These are phyloP conservation scores for Bothriochloa decipiens DNA, from an alignment of 176 grass and related monocot genomes.

Conservation along the genomic window DNA sequence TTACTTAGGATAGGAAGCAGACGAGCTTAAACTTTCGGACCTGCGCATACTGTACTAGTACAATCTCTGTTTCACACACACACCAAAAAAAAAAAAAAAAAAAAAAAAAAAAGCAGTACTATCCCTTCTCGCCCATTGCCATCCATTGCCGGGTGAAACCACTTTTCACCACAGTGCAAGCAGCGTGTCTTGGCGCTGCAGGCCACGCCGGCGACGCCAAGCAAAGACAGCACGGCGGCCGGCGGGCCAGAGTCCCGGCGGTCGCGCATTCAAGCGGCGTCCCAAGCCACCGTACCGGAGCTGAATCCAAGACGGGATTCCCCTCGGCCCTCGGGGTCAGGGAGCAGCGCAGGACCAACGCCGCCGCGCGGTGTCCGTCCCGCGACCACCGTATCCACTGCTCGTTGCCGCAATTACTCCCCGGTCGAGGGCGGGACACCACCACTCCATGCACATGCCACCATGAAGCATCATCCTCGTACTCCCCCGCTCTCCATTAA, in stretches of 20 bases:
- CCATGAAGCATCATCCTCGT: not conserved
- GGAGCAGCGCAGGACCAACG: not conserved
- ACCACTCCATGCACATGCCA: too few relatives aligned
- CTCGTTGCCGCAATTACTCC: conserved; percentile 44
- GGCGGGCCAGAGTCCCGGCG: not conserved
- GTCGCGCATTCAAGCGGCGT: not conserved
- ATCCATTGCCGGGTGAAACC: too few relatives aligned
- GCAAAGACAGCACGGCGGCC: not conserved
- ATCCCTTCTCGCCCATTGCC: not conserved
- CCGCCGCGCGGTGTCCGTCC: not conserved
- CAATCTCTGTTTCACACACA: too few relatives aligned
- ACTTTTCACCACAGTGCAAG: too few relatives aligned
- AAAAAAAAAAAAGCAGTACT: too few relatives aligned
- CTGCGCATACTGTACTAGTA: too few relatives aligned
- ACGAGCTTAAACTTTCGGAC: too few relatives aligned
- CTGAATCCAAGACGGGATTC: not conserved
- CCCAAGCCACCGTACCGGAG: conserved; percentile 1
- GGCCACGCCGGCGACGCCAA: not conserved
- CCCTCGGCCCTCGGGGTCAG: too few relatives aligned
- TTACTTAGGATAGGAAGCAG: not conserved
- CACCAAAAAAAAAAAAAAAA: too few relatives aligned
- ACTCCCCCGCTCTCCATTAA: conserved; percentile 17
- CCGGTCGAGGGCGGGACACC: not conserved
- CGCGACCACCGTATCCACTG: conserved; percentile 26
- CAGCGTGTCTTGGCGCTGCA: not conserved